A percentile compares a stretch with the other conserved stretches of the same genome.
phyloP scores from a whole-genome alignment of 306 rosid species.

The Fagus sylvatica region DNA sequence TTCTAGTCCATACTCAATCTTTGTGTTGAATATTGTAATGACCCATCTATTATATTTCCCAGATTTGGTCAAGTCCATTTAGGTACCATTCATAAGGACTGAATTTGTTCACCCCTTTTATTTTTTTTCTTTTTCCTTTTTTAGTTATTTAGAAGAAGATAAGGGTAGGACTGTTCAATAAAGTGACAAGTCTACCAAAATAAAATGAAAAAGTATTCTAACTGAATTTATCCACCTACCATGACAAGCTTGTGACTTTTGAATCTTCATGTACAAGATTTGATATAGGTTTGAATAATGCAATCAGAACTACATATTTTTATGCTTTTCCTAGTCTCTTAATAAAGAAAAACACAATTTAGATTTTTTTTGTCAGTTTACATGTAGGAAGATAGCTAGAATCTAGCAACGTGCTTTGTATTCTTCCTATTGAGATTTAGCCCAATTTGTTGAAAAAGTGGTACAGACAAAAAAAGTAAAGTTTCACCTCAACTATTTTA shows the following conservation, averaged over 20 bases:
- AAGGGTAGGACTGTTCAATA: conserved; percentile 49
- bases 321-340: background rate
- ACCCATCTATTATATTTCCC: background rate
- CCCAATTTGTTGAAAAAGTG: background rate
- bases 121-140: conserved; percentile 21
- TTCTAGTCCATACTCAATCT: conserved; percentile 22
- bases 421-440: conserved; percentile 6
- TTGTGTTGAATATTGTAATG: conserved; percentile 23
- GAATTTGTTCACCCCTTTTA: too few species aligned
- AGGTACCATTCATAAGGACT: too few species aligned
- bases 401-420: background rate
- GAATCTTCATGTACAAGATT: conserved; percentile 10
- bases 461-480: conserved; percentile 21
- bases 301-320: background rate
- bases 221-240: conserved; percentile 21
- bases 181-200: conserved; percentile 17
- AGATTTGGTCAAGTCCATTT: background rate
- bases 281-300: conserved; percentile 6
- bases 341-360: conserved; percentile 4
- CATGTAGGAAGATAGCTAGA: conserved; percentile 9
- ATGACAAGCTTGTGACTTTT: conserved; percentile 17
- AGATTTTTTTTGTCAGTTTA: background rate
- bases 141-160: conserved; percentile 42
- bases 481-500: conserved; percentile 37
- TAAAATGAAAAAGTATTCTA: conserved; percentile 31